Conservation (phyloP, 306 rosid species). For the Medicago arabica region DNA sequence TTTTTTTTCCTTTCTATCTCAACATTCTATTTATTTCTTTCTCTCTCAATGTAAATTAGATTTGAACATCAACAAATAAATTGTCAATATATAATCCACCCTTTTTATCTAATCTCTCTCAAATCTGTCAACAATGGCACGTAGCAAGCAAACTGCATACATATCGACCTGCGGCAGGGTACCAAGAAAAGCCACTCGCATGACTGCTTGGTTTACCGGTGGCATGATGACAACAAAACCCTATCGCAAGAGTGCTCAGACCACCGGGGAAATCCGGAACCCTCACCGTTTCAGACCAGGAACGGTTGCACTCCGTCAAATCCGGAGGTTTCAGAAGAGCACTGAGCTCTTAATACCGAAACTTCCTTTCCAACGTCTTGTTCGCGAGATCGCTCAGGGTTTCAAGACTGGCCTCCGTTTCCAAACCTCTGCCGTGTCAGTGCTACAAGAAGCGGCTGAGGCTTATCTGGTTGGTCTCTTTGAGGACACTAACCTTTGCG, state of each 20-base stretch:
- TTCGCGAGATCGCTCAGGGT: constrained; percentile 57
- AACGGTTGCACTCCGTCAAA: constrained; percentile 57
- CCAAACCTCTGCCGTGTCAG: constrained; percentile 55
- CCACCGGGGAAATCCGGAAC: constrained; percentile 57
- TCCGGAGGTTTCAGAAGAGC: constrained; percentile 60
- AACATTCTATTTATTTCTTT: too few relatives aligned
- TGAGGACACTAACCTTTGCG: constrained; percentile 55
- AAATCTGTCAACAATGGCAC: constrained; percentile 38
- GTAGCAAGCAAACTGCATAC: constrained; percentile 59
- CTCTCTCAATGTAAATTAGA: too few relatives aligned
- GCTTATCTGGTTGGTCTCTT: constrained; percentile 54
- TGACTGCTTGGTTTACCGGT: neutral
- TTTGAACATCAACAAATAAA: too few relatives aligned
- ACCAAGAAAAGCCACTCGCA: constrained; percentile 51
- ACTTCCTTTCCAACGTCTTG: constrained; percentile 53
- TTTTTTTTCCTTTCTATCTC: too few relatives aligned
- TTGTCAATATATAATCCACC: neutral
- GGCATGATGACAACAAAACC: too few relatives aligned
- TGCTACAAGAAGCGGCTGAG: constrained; percentile 54
- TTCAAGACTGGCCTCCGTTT: constrained; percentile 58
- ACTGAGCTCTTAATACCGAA: constrained; percentile 52
- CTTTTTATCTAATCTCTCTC: accelerated
- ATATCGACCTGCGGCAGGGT: constrained; percentile 60
- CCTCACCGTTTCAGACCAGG: constrained; percentile 57
- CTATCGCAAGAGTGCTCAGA: constrained; percentile 36